These are phyloP conservation scores for Globisporangium apiculatum DNA, from an alignment of 352 stramenopile genomes.

Conservation along the genomic window DNA sequence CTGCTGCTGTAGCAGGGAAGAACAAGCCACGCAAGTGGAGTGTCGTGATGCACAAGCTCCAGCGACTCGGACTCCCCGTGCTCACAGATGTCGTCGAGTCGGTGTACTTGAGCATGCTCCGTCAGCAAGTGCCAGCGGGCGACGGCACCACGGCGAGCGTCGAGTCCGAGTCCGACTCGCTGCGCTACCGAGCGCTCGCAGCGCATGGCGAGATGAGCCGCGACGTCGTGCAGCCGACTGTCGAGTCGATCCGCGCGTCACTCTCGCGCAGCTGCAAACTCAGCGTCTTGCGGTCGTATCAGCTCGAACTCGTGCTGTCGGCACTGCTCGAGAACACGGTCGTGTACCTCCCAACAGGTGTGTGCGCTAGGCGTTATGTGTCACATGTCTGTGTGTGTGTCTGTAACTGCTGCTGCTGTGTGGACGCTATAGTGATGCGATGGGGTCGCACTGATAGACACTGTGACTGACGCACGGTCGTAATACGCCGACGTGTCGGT, in stretches of 20 bases:
- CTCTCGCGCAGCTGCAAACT: constrained; percentile 32
- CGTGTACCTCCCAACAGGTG: constrained; percentile 67
- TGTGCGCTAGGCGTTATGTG: not conserved
- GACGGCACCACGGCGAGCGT: not conserved
- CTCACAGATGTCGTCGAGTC: constrained; percentile 8
- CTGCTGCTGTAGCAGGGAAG: not conserved
- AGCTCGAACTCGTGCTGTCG: constrained; percentile 60
- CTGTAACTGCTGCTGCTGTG: not conserved
- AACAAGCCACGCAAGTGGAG: constrained; percentile 26
- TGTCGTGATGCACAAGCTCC: constrained; percentile 23
- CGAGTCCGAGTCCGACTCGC: not conserved
- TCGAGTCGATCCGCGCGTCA: constrained; percentile 19
- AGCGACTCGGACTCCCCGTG: constrained; percentile 21
- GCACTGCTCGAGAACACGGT: constrained; percentile 75
- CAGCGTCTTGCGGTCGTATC: constrained; percentile 49
- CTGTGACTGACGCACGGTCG: not conserved
- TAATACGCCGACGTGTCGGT: not conserved
- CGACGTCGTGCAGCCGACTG: constrained; percentile 20
- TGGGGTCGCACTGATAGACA: not conserved
- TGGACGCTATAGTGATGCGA: no score
- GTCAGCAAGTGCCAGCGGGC: constrained; percentile 4
- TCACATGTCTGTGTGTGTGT: not conserved
- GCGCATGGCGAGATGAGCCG: not conserved
- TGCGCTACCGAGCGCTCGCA: not conserved
- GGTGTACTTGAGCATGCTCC: constrained; percentile 1